phyloP scores from a whole-genome alignment of 768 basidiomycete genomes.

The Pleurotus tuoliensis region DNA sequence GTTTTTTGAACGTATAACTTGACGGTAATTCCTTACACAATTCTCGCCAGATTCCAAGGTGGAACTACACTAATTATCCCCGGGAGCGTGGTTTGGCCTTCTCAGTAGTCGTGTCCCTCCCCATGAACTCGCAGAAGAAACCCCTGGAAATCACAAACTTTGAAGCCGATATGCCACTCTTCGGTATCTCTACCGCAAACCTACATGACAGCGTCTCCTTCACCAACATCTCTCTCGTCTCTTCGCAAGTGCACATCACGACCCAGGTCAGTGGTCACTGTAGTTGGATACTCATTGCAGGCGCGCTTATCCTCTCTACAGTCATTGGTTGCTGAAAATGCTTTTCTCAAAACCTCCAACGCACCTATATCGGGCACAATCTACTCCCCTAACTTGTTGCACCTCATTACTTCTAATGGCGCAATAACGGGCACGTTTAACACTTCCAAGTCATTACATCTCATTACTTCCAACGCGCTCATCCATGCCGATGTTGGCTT shows the following conservation, averaged over 20 bases:
- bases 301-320: slow-evolving; percentile 5
- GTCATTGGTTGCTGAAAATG: slow-evolving; percentile 27
- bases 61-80: background rate
- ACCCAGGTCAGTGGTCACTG: slow-evolving; percentile 26
- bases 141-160: slow-evolving; percentile 36
- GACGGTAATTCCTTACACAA: background rate
- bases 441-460: slow-evolving; percentile 20
- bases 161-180: slow-evolving; percentile 40
- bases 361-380: slow-evolving; percentile 45
- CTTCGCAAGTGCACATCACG: slow-evolving; percentile 29
- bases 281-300: background rate
- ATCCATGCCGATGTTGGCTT: slow-evolving; percentile 39
- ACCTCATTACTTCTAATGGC: slow-evolving; percentile 37
- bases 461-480: slow-evolving; percentile 38
- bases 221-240: slow-evolving; percentile 29
- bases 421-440: slow-evolving; percentile 43
- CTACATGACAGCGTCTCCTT: slow-evolving; percentile 36
- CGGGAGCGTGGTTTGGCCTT: slow-evolving; percentile 22
- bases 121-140: slow-evolving; percentile 17
- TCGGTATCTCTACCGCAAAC: slow-evolving; percentile 33
- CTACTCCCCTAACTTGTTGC: slow-evolving; percentile 27
- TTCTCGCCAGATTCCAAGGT: slow-evolving; percentile 26
- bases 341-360: slow-evolving; percentile 32
- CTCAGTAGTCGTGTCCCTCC: slow-evolving; percentile 33
- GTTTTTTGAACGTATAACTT: slow-evolving; percentile 7